phyloP scores from a whole-genome alignment of 1,139 yeast genomes.

The Yamadazyma dushanensis region DNA sequence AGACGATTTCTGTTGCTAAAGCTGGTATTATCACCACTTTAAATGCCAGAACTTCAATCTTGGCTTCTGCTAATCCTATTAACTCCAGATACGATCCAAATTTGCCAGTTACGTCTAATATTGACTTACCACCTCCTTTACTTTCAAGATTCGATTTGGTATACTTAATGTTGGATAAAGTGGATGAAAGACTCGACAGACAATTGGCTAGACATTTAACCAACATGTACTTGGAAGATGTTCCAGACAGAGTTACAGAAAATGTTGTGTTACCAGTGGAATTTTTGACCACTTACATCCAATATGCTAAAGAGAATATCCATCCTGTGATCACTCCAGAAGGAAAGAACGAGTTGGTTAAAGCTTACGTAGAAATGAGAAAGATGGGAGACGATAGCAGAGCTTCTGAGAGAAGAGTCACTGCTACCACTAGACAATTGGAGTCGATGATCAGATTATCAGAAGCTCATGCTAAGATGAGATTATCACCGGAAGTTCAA shows the following conservation, averaged over 20 bases:
- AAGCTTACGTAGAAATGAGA: constrained; percentile 90
- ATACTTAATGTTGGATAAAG: constrained; percentile 86
- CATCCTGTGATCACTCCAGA: constrained; percentile 76
- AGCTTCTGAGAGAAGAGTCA: constrained; percentile 83
- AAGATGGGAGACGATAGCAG: constrained; percentile 90
- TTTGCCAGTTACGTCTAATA: constrained; percentile 90
- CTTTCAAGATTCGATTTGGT: constrained; percentile 93
- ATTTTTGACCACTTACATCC: constrained; percentile 81
- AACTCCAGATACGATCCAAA: constrained; percentile 93
- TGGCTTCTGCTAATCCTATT: constrained; percentile 98
- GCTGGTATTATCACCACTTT: constrained; percentile 97
- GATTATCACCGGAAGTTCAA: constrained; percentile 69
- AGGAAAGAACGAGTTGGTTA: constrained; percentile 86
- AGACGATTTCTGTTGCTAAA: constrained; percentile 94
- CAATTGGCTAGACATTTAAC: constrained; percentile 89
- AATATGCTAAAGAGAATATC: constrained; percentile 82
- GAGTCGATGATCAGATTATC: constrained; percentile 93
- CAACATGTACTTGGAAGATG: constrained; percentile 86
- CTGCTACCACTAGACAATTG: constrained; percentile 96
- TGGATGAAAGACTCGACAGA: constrained; percentile 82
- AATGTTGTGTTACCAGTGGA: constrained; percentile 80
- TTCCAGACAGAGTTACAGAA: constrained; percentile 68
- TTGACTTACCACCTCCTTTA: constrained; percentile 94
- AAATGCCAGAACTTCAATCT: constrained; percentile 91
- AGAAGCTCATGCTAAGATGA: constrained; percentile 98